These are phyloP conservation scores for Athelia sp. DNA, from an alignment of 1,284 basidiomycete species.

Conservation along the genomic window DNA sequence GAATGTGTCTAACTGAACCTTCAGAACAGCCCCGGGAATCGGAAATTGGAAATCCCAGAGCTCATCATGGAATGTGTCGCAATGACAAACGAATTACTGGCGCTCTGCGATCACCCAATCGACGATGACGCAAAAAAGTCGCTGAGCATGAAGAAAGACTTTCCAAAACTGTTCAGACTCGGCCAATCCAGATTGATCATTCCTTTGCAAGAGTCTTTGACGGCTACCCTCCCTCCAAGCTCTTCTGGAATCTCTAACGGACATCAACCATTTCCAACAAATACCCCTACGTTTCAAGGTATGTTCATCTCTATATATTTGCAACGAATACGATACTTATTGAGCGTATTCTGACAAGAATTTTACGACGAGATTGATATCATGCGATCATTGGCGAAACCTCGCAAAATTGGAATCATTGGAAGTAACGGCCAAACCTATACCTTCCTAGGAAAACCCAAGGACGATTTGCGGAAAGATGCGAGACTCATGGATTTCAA, in stretches of 20 bases:
- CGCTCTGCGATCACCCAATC: conserved; percentile 57
- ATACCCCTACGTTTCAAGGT: conserved; percentile 28
- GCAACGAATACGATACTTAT: conserved; percentile 4
- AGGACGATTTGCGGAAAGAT: conserved; percentile 97
- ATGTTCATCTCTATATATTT: neutral
- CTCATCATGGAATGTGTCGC: conserved; percentile 51
- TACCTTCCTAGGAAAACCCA: conserved; percentile 95
- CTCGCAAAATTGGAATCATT: conserved; percentile 85
- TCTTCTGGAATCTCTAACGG: conserved; percentile 55
- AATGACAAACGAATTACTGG: conserved; percentile 69
- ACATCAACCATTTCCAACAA: conserved; percentile 81
- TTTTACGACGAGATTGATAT: conserved; percentile 84
- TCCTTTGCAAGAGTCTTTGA: conserved; percentile 92
- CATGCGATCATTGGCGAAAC: conserved; percentile 92
- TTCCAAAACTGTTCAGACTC: conserved; percentile 54
- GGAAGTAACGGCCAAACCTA: conserved; percentile 85
- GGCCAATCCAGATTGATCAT: conserved; percentile 74
- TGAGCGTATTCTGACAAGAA: conserved; percentile 32
- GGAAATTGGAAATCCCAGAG: conserved; percentile 35
- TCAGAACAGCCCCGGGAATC: conserved; percentile 35
- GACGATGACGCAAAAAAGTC: conserved; percentile 39
- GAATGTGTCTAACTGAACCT: neutral
- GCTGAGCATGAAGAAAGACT: conserved; percentile 62
- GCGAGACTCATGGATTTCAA: conserved; percentile 98
- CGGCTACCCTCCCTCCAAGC: conserved; percentile 78